Base-by-base conservation (phyloP, 1,139 yeast genomes). In the Candida sp. region DNA sequence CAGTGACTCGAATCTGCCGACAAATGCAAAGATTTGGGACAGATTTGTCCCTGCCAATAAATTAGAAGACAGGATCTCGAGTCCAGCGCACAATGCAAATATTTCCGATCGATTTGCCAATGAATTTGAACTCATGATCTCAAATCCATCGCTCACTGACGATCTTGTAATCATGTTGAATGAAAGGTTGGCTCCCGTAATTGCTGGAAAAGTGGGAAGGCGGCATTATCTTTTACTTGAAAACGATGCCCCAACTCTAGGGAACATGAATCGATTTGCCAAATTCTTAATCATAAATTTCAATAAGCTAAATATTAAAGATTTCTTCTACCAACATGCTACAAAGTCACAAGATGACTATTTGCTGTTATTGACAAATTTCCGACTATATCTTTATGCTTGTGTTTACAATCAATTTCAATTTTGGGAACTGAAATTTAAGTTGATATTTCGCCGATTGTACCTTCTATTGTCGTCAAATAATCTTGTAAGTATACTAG, bases 371-470 rank as follows among this genome's bases (percentile, higher is more conserved):
- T 21, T 37, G 12, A 37, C 39, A 4, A 27, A 25, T 9, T 37
- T 37, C 19, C 11, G 39, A 37, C 19, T 37, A 6, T 37, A 37
- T 32, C 21, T 37, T 21, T 37, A 37, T 29, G 12, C 39, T 4
- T 19, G 21, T 27, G 15, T 19, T 5, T 37, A 9, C 21, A 15
- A 29, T 19, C 39, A 37, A 21, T 29, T 22, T 3, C 30, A 22
- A 11, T 36, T 22, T 21, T 15, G 21, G 6, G 22, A 22, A 22
- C 5, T 21, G 5, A 22, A 36, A 23, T 12, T 36, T 9, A 7
- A 11, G 11, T 7, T 7, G 11, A 7, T 25, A 25, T 7, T 25
- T 25, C 7, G 11, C 11, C 29, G 29, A 7, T 36, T 36, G 32
- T 12, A 23, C 8, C 4, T 36, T 4, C 23, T 36, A 15, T 36